Conservation (phyloP, 2,329 filamentous ascomycete genomes). For the Colletotrichum gloeosporioides region DNA sequence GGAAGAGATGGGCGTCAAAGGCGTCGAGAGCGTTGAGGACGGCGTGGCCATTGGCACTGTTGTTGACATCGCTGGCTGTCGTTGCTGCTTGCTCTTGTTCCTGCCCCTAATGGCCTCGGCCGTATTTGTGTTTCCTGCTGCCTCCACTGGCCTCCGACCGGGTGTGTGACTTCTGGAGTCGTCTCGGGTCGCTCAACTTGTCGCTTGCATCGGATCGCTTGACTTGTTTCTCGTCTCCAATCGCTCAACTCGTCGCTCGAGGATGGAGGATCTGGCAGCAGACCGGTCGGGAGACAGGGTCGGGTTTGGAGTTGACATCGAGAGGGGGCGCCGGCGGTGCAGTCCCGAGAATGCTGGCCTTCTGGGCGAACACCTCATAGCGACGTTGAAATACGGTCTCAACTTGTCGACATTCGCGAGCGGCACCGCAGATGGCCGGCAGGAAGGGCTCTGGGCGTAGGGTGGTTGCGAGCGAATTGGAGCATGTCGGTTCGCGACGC, state of each 20-base stretch:
- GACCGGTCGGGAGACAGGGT: not conserved
- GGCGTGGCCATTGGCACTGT: not conserved
- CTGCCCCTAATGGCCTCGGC: not conserved
- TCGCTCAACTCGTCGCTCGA: not conserved
- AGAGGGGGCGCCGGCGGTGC: not conserved
- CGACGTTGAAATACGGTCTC: not conserved
- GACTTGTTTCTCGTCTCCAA: not conserved
- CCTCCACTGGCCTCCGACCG: not conserved
- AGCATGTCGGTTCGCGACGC: not conserved
- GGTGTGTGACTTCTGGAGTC: not conserved
- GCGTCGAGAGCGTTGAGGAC: not conserved
- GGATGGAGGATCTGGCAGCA: not conserved
- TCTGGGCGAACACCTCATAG: not conserved
- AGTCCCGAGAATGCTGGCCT: not conserved
- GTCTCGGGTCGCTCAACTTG: not conserved
- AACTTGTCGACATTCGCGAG: not conserved
- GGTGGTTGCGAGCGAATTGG: not conserved
- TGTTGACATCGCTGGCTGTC: not conserved
- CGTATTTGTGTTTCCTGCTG: not conserved
- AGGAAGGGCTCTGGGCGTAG: not conserved
- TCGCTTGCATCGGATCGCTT: not conserved
- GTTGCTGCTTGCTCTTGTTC: not conserved
- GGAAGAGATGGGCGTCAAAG: not conserved
- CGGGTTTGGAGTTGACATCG: not conserved
- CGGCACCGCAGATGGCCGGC: not conserved